Percentiles rank a stretch among this genome's conserved stretches.
Evolutionary conservation across 2,329 filamentous ascomycete genomes (phyloP).

Genomic region (Ramichloridium luteum): DNA sequence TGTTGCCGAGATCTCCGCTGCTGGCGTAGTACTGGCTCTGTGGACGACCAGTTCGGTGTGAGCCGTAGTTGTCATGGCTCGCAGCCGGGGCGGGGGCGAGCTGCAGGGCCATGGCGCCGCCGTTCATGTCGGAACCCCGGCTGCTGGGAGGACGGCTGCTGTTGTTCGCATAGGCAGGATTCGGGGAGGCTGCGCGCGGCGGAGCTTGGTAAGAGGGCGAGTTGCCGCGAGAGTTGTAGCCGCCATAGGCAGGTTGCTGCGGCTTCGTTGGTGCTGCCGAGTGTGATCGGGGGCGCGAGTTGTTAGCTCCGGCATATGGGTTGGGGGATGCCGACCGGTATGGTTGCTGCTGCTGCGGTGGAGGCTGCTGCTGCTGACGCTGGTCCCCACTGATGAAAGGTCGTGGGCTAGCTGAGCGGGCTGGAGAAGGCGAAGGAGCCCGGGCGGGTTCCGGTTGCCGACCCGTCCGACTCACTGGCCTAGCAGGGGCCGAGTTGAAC

Average conservation of each 20-base stretch:
- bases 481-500: slow-evolving; percentile 39
- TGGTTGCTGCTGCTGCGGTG: slow-evolving; percentile 10
- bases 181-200: slow-evolving; percentile 28
- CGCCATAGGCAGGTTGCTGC: slow-evolving; percentile 23
- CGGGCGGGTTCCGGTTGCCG: slow-evolving; percentile 26
- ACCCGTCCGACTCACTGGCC: slow-evolving; percentile 17
- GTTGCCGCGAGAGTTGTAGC: slow-evolving; percentile 27
- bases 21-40: slow-evolving; percentile 34
- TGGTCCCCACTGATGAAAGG: slow-evolving; percentile 38
- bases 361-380: slow-evolving; percentile 9
- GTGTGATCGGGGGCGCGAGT: slow-evolving; percentile 24
- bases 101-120: slow-evolving; percentile 29
- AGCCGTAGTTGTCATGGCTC: slow-evolving; percentile 28
- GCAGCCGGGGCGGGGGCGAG: slow-evolving; percentile 32
- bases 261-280: slow-evolving; percentile 32
- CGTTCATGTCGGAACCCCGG: slow-evolving; percentile 27
- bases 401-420: slow-evolving; percentile 45
- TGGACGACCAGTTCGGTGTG: slow-evolving; percentile 30
- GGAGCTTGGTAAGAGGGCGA: slow-evolving; percentile 29
- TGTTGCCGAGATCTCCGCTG: slow-evolving; percentile 18
- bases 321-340: slow-evolving; percentile 50
- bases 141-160: slow-evolving; percentile 32
- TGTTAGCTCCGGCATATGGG: slow-evolving; percentile 38
- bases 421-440: slow-evolving; percentile 54
- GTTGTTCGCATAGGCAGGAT: slow-evolving; percentile 24